Percentiles rank a stretch among this genome's conserved stretches.
Conservation (phyloP, 768 basidiomycete species). For the Rhodosporidiobolus sp. region DNA sequence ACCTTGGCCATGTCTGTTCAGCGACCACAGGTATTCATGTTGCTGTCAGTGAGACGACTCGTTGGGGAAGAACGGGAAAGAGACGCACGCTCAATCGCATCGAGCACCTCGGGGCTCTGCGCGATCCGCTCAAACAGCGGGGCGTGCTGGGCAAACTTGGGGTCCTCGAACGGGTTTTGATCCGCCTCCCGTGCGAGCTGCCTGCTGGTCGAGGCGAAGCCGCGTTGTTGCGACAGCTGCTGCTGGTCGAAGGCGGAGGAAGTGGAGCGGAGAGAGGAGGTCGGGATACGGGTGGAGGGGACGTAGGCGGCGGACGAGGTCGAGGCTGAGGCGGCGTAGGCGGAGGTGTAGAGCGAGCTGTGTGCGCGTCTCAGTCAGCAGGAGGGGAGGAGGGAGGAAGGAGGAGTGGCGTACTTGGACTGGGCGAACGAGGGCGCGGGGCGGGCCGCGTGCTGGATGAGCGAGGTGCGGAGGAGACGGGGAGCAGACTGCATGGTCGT, state of each 20-base stretch:
- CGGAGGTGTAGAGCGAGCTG: neutral
- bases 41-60: no score
- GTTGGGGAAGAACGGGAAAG: neutral
- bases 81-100: slow-evolving; percentile 16
- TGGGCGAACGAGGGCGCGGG: neutral
- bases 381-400: neutral
- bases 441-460: neutral
- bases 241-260: no score
- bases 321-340: neutral
- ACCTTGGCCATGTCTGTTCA: slow-evolving; percentile 23
- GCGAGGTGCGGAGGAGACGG: slow-evolving; percentile 1
- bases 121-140: slow-evolving; percentile 25
- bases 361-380: no score
- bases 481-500: slow-evolving; percentile 1
- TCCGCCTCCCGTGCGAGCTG: slow-evolving; percentile 6
- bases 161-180: slow-evolving; percentile 16
- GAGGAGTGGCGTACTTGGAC: neutral
- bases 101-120: slow-evolving; percentile 20
- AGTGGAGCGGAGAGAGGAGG: slow-evolving; percentile 6
- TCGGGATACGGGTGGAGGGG: slow-evolving; percentile 13
- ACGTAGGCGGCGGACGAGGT: neutral
- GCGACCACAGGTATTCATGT: neutral
- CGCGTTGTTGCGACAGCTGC: neutral
- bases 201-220: neutral
- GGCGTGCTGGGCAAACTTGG: slow-evolving; percentile 4